These are phyloP conservation scores for Exidia glandulosa DNA, from an alignment of 768 basidiomycete genomes.

Conservation along the genomic window DNA sequence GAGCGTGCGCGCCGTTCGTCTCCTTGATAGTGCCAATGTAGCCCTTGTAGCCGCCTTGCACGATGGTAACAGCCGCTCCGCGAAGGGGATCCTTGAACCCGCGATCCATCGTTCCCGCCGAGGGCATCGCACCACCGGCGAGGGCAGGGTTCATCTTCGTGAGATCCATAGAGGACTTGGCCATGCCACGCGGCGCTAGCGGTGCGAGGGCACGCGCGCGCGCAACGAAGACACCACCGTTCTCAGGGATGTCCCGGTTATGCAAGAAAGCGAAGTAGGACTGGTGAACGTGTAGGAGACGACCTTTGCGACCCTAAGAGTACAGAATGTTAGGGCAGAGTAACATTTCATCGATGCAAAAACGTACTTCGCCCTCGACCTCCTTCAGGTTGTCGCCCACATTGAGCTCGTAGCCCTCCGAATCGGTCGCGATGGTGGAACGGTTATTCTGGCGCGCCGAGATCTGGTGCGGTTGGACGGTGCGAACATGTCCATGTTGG, in stretches of 20 bases:
- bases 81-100: slow-evolving; percentile 77
- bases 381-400: slow-evolving; percentile 91
- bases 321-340: slow-evolving; percentile 20
- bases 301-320: slow-evolving; percentile 70
- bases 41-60: slow-evolving; percentile 85
- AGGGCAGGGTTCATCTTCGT: slow-evolving; percentile 88
- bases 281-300: slow-evolving; percentile 87
- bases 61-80: slow-evolving; percentile 64
- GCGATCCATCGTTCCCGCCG: slow-evolving; percentile 64
- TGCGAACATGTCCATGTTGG: slow-evolving; percentile 81
- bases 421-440: slow-evolving; percentile 74
- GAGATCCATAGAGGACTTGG: slow-evolving; percentile 60
- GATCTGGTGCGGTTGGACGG: slow-evolving; percentile 90
- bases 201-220: slow-evolving; percentile 75
- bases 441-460: slow-evolving; percentile 76
- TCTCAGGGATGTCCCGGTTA: slow-evolving; percentile 82
- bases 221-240: slow-evolving; percentile 91
- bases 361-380: slow-evolving; percentile 68
- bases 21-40: slow-evolving; percentile 91
- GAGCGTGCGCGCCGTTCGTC: slow-evolving; percentile 73
- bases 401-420: slow-evolving; percentile 76
- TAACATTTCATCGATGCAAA: background rate
- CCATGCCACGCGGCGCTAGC: slow-evolving; percentile 71
- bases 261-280: slow-evolving; percentile 90
- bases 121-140: slow-evolving; percentile 38